Evolutionary conservation across 2,329 filamentous ascomycete species (phyloP).

Genomic region (Alternaria angustiovoidea): DNA sequence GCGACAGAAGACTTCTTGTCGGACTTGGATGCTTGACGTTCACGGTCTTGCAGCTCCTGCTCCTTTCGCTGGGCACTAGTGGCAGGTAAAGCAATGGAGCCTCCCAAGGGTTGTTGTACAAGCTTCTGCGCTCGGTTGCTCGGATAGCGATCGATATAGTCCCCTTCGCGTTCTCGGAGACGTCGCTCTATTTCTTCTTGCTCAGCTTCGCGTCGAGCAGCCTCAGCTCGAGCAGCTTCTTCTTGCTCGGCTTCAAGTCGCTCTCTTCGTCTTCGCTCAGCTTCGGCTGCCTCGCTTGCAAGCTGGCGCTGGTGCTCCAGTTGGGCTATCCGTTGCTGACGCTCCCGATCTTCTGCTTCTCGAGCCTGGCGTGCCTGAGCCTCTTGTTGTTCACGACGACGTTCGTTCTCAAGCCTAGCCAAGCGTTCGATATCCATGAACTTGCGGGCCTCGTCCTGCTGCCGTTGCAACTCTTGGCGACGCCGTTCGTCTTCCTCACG

Average conservation of each 20-base stretch:
- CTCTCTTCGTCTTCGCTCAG: conserved; percentile 35
- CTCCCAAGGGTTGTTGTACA: conserved; percentile 41
- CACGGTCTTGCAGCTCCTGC: conserved; percentile 44
- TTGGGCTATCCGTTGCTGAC: conserved; percentile 36
- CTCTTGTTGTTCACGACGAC: conserved; percentile 38
- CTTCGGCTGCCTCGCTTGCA: conserved; percentile 29
- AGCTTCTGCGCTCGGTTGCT: conserved; percentile 34
- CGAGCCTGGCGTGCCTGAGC: conserved; percentile 37
- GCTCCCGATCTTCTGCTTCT: conserved; percentile 41
- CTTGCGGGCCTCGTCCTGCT: conserved; percentile 40
- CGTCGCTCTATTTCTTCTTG: conserved; percentile 36
- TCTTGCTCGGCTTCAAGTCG: conserved; percentile 39
- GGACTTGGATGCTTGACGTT: conserved; percentile 43
- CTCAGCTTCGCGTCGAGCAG: conserved; percentile 40
- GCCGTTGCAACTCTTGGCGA: conserved; percentile 34
- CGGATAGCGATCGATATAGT: conserved; percentile 31
- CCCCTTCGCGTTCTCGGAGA: conserved; percentile 39
- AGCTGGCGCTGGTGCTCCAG: conserved; percentile 41
- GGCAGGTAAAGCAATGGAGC: conserved; percentile 40
- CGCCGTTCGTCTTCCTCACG: conserved; percentile 25
- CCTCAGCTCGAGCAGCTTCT: conserved; percentile 35
- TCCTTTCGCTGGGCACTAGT: conserved; percentile 46
- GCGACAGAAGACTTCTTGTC: conserved; percentile 52
- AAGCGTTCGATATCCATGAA: conserved; percentile 40
- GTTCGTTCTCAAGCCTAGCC: conserved; percentile 39